These are phyloP conservation scores for Curvularia lunata DNA, from an alignment of 2,329 filamentous ascomycete species.

Conservation along the genomic window DNA sequence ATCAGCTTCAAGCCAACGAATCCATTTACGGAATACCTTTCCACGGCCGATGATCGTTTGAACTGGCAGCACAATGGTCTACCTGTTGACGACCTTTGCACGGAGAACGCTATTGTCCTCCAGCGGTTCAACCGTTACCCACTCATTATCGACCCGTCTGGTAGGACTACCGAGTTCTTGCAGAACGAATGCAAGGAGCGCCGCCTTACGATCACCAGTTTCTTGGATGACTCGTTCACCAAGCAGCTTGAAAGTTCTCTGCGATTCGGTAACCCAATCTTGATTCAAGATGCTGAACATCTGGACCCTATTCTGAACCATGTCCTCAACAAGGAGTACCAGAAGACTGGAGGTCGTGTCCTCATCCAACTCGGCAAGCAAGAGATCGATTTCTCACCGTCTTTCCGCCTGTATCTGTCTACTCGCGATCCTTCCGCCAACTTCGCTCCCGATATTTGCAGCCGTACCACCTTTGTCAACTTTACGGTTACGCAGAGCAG, in stretches of 20 bases:
- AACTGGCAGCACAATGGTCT: conserved; percentile 94
- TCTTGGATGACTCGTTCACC: conserved; percentile 96
- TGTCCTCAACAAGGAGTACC: conserved; percentile 98
- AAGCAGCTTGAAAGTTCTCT: conserved; percentile 97
- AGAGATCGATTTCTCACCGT: conserved; percentile 97
- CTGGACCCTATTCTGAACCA: conserved; percentile 97
- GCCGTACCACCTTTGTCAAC: conserved; percentile 98
- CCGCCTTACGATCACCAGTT: conserved; percentile 94
- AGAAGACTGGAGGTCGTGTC: conserved; percentile 96
- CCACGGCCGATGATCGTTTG: conserved; percentile 91
- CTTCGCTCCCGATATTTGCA: conserved; percentile 96
- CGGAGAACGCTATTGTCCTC: conserved; percentile 96
- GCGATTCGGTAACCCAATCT: conserved; percentile 96
- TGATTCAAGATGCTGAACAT: conserved; percentile 98
- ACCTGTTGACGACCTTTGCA: conserved; percentile 96
- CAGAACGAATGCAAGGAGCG: conserved; percentile 94
- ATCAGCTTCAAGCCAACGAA: conserved; percentile 93
- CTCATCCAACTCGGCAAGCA: conserved; percentile 98
- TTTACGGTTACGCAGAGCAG: conserved; percentile 99
- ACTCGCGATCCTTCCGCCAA: conserved; percentile 95
- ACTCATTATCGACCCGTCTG: conserved; percentile 96
- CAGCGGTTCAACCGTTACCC: conserved; percentile 99
- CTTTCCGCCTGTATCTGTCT: conserved; percentile 93
- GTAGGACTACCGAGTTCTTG: conserved; percentile 91
- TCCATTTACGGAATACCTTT: conserved; percentile 93